A percentile compares a stretch with the other conserved stretches of the same genome.
Evolutionary conservation across 345 rosid species (phyloP).

Genomic region (Eucalyptus polybractea): DNA sequence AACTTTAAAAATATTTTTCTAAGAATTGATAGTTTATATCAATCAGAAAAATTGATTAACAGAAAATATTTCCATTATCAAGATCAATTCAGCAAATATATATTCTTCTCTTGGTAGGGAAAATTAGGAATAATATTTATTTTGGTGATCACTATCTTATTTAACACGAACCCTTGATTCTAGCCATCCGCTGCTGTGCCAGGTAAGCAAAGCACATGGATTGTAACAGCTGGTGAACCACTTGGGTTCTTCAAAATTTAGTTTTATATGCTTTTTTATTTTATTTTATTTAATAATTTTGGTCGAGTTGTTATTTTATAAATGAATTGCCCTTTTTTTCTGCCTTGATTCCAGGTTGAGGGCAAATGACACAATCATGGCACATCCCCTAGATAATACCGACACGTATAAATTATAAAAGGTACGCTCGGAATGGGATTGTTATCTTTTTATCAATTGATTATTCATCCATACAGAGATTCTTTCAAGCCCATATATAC

Average conservation of each 20-base stretch:
- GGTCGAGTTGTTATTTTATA: background rate
- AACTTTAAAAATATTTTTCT: background rate
- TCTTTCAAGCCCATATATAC: background rate
- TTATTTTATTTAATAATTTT: background rate
- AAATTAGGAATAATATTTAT: background rate
- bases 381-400: background rate
- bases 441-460: background rate
- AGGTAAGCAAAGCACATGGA: background rate
- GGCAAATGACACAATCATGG: background rate
- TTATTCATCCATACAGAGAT: background rate
- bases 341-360: background rate
- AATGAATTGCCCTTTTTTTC: background rate
- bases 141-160: background rate
- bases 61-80: background rate
- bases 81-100: background rate
- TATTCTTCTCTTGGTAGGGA: background rate
- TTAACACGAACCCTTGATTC: background rate
- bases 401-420: background rate
- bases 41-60: background rate
- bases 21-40: accelerated
- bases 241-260: background rate
- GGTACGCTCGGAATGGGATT: background rate
- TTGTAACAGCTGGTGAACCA: background rate
- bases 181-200: background rate
- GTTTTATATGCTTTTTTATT: background rate